Conservation (phyloP, 202 grass and related monocot species). For the Carex arenaria region DNA sequence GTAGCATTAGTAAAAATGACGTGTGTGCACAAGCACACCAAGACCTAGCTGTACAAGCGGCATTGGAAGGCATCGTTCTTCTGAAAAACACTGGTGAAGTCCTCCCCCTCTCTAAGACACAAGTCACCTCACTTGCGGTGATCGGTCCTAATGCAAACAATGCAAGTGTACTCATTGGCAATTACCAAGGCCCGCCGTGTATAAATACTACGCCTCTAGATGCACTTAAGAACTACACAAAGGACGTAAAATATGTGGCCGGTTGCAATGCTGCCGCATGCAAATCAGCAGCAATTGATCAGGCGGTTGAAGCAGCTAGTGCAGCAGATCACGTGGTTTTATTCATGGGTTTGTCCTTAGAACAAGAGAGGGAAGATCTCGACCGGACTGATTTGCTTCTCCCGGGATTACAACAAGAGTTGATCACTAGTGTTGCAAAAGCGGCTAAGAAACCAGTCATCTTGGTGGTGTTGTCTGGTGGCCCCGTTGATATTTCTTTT, state of each 20-base stretch:
- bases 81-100: constrained; percentile 59
- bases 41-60: constrained; percentile 57
- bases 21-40: constrained; percentile 72
- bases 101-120: constrained; percentile 49
- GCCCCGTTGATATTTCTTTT: constrained; percentile 61
- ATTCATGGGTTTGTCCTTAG: constrained; percentile 63
- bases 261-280: constrained; percentile 59
- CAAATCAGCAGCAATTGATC: constrained; percentile 21
- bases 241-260: constrained; percentile 34
- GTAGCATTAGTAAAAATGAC: constrained; percentile 45
- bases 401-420: constrained; percentile 23
- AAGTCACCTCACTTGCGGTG: constrained; percentile 48
- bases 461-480: constrained; percentile 24
- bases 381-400: constrained; percentile 31
- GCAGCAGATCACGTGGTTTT: constrained; percentile 45
- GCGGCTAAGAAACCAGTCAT: constrained; percentile 19
- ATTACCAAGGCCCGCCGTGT: constrained; percentile 83
- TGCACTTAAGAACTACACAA: constrained; percentile 47
- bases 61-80: constrained; percentile 67
- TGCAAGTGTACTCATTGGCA: constrained; percentile 40
- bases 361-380: constrained; percentile 28
- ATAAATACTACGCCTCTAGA: constrained; percentile 45
- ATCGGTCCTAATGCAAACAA: constrained; percentile 64
- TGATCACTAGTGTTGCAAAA: constrained; percentile 33
- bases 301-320: constrained; percentile 39